Percentiles rank a stretch among this genome's conserved stretches.
These are phyloP conservation scores for Chaetomium olivaceum DNA, from an alignment of 2,329 filamentous ascomycete species.

Conservation along the genomic window DNA sequence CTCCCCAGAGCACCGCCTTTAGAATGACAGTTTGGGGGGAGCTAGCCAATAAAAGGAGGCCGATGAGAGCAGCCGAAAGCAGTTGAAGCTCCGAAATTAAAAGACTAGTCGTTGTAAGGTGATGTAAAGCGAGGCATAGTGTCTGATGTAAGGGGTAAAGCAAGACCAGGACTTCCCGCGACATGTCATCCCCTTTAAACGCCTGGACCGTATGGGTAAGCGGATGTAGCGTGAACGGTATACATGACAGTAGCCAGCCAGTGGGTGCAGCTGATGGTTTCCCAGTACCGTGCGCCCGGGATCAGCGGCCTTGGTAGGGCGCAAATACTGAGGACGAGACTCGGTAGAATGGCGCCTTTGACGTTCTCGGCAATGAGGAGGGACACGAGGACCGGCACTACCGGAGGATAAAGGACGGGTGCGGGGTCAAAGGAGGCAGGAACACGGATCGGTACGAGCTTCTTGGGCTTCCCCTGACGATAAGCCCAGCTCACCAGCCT, in stretches of 20 bases:
- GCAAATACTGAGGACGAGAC: conserved; percentile 77
- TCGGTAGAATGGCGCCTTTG: conserved; percentile 67
- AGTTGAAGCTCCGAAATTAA: conserved; percentile 85
- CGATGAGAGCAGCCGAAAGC: conserved; percentile 78
- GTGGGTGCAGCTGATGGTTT: conserved; percentile 67
- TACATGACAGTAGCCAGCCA: conserved; percentile 74
- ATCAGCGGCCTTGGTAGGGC: conserved; percentile 73
- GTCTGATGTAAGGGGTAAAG: conserved; percentile 83
- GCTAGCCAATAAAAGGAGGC: conserved; percentile 72
- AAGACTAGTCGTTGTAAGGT: conserved; percentile 85
- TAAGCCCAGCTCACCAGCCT: conserved; percentile 56
- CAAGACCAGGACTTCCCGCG: conserved; percentile 37
- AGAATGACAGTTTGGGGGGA: conserved; percentile 85
- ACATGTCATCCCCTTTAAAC: conserved; percentile 32
- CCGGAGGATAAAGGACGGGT: conserved; percentile 80
- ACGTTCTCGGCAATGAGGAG: conserved; percentile 68
- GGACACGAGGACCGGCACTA: conserved; percentile 74
- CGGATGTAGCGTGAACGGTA: conserved; percentile 59
- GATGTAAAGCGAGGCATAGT: conserved; percentile 70
- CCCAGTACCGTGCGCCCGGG: conserved; percentile 59
- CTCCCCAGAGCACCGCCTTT: conserved; percentile 80
- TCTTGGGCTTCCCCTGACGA: conserved; percentile 42
- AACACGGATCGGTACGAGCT: conserved; percentile 51
- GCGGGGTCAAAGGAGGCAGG: conserved; percentile 86
- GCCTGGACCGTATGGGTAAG: neutral